phyloP scores from a whole-genome alignment of 1,284 basidiomycete genomes.

The Pyrrhoderma lamaoense region DNA sequence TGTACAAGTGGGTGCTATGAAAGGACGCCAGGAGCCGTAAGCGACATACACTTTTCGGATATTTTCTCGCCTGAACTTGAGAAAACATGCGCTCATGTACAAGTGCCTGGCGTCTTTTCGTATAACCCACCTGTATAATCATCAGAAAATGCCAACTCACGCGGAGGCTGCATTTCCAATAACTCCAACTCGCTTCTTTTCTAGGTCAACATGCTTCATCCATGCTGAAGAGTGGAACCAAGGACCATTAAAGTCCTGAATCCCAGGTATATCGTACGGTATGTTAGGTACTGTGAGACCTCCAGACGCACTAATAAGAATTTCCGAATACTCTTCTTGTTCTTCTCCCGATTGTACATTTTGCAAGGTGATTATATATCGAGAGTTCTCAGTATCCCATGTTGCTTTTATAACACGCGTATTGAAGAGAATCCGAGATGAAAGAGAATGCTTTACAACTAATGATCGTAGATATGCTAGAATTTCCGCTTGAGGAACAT shows the following conservation, averaged over 20 bases:
- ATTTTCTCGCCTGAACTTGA: too few relatives aligned
- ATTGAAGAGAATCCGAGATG: constrained; percentile 36
- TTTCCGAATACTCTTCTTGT: constrained; percentile 16
- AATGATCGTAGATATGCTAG: constrained; percentile 43
- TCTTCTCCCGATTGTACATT: constrained; percentile 23
- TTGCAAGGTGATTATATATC: constrained; percentile 34
- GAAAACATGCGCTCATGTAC: too few relatives aligned
- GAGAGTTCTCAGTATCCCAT: constrained; percentile 37
- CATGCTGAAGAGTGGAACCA: constrained; percentile 52
- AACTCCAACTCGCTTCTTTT: constrained; percentile 50
- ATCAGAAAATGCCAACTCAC: constrained; percentile 27
- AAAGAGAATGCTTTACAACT: constrained; percentile 32
- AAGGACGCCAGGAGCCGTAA: too few relatives aligned
- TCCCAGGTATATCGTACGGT: constrained; percentile 36
- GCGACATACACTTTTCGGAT: too few relatives aligned
- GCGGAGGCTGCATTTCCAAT: constrained; percentile 60
- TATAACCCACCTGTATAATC: too few relatives aligned
- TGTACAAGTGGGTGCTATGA: too few relatives aligned
- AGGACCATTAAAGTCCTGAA: constrained; percentile 42
- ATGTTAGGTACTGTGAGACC: constrained; percentile 33
- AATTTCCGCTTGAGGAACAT: constrained; percentile 42
- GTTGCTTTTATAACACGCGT: constrained; percentile 34
- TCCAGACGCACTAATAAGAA: constrained; percentile 24
- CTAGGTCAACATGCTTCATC: constrained; percentile 46
- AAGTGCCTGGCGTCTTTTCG: too few relatives aligned